Percentiles rank a stretch among this genome's conserved stretches.
Evolutionary conservation across 2,329 filamentous ascomycete genomes (phyloP).

Genomic region (Phyllachora maydis): DNA sequence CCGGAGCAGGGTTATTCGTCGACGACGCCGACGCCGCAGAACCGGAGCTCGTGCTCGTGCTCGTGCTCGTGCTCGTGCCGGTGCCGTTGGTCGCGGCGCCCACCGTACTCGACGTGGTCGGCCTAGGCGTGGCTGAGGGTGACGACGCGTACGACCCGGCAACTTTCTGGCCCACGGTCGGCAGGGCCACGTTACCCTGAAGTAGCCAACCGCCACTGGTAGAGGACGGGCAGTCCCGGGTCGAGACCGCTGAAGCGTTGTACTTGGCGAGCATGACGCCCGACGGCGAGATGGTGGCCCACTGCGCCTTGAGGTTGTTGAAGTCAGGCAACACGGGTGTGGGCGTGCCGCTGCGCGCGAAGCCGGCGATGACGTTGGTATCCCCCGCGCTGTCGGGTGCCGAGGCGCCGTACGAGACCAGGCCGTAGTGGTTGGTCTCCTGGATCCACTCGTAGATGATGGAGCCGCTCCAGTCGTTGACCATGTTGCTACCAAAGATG

Average conservation of each 20-base stretch:
- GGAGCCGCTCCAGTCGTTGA: conserved; percentile 47
- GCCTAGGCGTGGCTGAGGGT: background rate
- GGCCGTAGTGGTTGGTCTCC: conserved; percentile 64
- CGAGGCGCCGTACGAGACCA: conserved; percentile 47
- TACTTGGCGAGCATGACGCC: conserved; percentile 49
- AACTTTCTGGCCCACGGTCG: conserved; percentile 41
- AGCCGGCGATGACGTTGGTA: conserved; percentile 43
- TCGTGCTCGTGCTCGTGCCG: conserved; percentile 9
- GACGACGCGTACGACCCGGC: conserved; percentile 8
- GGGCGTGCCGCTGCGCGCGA: conserved; percentile 49
- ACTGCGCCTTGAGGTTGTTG: conserved; percentile 52
- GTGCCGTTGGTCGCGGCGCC: conserved; percentile 21
- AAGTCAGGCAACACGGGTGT: conserved; percentile 60
- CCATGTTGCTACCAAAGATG: conserved; percentile 59
- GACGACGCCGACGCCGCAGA: conserved; percentile 8
- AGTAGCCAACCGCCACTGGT: conserved; percentile 55
- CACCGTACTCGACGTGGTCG: conserved; percentile 29
- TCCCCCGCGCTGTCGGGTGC: conserved; percentile 31
- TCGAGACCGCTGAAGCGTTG: conserved; percentile 34
- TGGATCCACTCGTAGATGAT: conserved; percentile 86
- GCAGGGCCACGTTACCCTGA: conserved; percentile 46
- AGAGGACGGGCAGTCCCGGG: conserved; percentile 48
- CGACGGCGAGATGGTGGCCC: conserved; percentile 50
- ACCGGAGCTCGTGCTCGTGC: conserved; percentile 11
- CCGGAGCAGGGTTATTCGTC: conserved; percentile 19